These are phyloP conservation scores for Podospora sp. DNA, from an alignment of 495 filamentous ascomycete species.

Conservation along the genomic window DNA sequence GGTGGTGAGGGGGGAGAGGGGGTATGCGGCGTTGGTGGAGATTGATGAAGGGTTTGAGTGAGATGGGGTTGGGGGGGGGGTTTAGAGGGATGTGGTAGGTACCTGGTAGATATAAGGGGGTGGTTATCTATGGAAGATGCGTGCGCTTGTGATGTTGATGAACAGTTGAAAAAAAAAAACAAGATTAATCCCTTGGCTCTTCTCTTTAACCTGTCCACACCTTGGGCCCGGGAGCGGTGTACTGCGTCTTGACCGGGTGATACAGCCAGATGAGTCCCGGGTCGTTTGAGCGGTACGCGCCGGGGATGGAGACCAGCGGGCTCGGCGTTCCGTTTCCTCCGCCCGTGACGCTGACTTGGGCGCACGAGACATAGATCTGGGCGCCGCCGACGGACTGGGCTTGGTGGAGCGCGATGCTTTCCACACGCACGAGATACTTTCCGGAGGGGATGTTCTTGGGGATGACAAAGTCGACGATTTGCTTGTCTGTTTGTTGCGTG, in stretches of 20 bases:
- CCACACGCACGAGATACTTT: conserved; percentile 45
- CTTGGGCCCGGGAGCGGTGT: conserved; percentile 1
- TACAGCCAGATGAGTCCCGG: conserved; percentile 37
- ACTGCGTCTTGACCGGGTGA: not conserved
- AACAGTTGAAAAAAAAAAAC: too few species aligned
- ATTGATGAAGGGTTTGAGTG: conserved; percentile 21
- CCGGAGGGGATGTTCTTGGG: conserved; percentile 44
- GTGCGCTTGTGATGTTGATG: too few species aligned
- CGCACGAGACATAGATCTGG: conserved; percentile 46
- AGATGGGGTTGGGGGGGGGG: not conserved
- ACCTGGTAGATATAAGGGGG: too few species aligned
- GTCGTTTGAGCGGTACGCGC: conserved; percentile 40
- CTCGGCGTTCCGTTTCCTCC: conserved; percentile 39
- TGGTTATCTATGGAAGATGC: too few species aligned
- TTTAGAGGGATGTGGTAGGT: too few species aligned
- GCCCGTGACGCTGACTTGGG: conserved; percentile 43
- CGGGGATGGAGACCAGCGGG: conserved; percentile 37
- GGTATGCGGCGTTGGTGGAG: conserved; percentile 23
- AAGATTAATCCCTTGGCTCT: too few species aligned
- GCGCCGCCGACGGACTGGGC: conserved; percentile 42
- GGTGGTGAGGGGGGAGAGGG: conserved; percentile 16
- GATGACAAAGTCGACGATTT: conserved; percentile 38
- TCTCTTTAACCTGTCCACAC: not conserved
- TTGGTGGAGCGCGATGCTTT: conserved; percentile 45
- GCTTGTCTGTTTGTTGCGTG: conserved; percentile 6